phyloP scores from a whole-genome alignment of 306 rosid species.

The Cajanus cajan region DNA sequence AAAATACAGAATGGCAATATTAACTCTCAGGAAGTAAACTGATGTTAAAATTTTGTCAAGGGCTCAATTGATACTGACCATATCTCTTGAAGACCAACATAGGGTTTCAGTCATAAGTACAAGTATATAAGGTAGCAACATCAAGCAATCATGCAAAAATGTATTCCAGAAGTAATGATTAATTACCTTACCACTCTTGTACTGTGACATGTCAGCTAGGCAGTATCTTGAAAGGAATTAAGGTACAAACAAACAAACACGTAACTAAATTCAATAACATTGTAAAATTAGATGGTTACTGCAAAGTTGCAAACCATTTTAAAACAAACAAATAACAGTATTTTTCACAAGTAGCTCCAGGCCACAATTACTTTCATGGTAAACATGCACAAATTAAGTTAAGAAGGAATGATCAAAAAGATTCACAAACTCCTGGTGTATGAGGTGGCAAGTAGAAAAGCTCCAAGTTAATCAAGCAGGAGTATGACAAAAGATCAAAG shows the following conservation, averaged over 20 bases:
- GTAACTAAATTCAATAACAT: background rate
- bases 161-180: background rate
- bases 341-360: background rate
- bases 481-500: background rate
- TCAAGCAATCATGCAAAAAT: background rate
- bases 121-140: background rate
- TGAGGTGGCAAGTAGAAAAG: background rate
- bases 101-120: background rate
- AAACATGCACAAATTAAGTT: conserved; percentile 19
- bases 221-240: conserved; percentile 76
- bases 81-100: conserved; percentile 1
- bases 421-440: conserved; percentile 3
- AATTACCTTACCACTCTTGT: conserved; percentile 89
- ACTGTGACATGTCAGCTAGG: conserved; percentile 95
- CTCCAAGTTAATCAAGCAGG: background rate
- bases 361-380: background rate
- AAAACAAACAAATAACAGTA: background rate
- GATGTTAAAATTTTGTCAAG: background rate
- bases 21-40: background rate
- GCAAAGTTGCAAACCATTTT: background rate
- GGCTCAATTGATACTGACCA: conserved; percentile 7
- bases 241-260: conserved; percentile 48
- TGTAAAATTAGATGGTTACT: background rate
- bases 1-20: background rate
- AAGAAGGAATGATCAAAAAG: conserved; percentile 1